These are phyloP conservation scores for Didymosphaeria variabile DNA, from an alignment of 2,329 filamentous ascomycete species.

Conservation along the genomic window DNA sequence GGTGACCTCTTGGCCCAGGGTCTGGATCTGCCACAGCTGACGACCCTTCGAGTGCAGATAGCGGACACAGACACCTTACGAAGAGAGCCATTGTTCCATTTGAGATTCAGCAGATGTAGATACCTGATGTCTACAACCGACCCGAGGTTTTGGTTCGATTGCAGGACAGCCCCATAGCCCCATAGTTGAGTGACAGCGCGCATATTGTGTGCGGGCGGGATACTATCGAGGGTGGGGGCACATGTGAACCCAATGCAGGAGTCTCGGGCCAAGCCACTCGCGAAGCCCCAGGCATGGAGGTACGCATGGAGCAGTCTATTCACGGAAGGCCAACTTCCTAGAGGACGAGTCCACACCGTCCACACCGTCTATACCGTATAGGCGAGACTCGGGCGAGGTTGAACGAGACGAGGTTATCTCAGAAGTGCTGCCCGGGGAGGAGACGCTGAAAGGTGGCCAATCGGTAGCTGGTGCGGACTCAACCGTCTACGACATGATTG, in stretches of 20 bases:
- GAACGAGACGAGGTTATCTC: too few species aligned
- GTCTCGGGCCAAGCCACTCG: slow-evolving; percentile 8
- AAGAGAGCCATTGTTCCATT: background rate
- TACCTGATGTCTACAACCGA: background rate
- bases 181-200: background rate
- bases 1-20: slow-evolving; percentile 39
- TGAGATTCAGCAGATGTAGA: background rate
- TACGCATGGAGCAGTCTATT: background rate
- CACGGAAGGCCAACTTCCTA: background rate
- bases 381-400: slow-evolving; percentile 6
- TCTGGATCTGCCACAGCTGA: slow-evolving; percentile 46
- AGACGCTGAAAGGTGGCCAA: background rate
- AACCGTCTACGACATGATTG: background rate
- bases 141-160: background rate
- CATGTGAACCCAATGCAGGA: slow-evolving; percentile 2
- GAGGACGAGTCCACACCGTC: background rate
- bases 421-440: background rate
- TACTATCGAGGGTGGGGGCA: slow-evolving; percentile 11
- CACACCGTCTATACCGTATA: background rate
- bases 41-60: slow-evolving; percentile 22
- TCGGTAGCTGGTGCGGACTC: background rate
- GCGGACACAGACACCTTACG: background rate
- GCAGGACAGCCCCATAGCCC: slow-evolving; percentile 7
- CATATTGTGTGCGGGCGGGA: background rate
- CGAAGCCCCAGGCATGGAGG: background rate